Conservation (phyloP, 208 protist species). For the Plasmodiophora brassicae region DNA sequence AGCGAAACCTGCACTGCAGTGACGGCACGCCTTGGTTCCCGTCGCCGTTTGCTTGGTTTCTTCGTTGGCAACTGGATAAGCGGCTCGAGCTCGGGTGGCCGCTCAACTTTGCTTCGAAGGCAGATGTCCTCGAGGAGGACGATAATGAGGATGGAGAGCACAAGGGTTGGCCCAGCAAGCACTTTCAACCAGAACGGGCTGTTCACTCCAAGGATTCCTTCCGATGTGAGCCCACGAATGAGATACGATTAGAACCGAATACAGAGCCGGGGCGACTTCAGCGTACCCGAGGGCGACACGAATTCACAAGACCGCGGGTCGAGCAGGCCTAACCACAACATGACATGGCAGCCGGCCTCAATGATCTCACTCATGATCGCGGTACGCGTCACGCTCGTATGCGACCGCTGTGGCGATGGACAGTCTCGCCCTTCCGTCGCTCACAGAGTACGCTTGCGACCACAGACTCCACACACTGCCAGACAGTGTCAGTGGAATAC, state of each 20-base stretch:
- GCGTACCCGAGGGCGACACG: too few relatives aligned
- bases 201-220: neutral
- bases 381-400: too few relatives aligned
- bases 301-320: neutral
- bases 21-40: too few relatives aligned
- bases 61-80: neutral
- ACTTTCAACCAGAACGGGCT: neutral
- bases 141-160: neutral
- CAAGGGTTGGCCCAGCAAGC: neutral
- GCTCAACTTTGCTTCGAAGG: neutral
- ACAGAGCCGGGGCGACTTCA: too few relatives aligned
- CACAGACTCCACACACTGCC: too few relatives aligned
- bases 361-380: neutral
- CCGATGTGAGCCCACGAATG: neutral
- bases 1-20: too few relatives aligned
- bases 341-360: neutral
- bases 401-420: too few relatives aligned
- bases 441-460: too few relatives aligned
- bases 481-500: too few relatives aligned
- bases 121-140: neutral
- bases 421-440: too few relatives aligned
- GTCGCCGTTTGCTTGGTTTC: neutral
- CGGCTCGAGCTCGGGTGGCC: neutral
- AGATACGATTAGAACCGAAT: too few relatives aligned
- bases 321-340: neutral